A percentile compares a stretch with the other conserved stretches of the same genome.
phyloP scores from a whole-genome alignment of 441 rosid genomes.

The Pelargonium australe region DNA sequence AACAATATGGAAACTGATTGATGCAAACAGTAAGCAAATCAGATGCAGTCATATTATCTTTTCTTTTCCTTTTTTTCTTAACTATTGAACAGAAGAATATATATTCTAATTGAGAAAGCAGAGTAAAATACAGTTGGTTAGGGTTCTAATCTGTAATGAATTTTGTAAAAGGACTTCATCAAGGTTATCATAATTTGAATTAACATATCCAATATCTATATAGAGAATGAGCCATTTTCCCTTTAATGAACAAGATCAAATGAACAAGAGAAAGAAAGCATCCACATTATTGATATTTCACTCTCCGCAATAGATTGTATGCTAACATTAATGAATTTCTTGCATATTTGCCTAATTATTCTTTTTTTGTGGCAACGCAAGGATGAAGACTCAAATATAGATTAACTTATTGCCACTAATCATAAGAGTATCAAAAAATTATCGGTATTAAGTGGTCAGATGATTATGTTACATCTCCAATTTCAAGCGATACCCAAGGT shows the following conservation, averaged over 20 bases:
- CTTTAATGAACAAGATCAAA: no score
- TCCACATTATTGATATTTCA: not conserved
- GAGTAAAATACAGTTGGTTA: not conserved
- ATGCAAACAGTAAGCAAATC: not conserved
- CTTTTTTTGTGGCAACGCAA: not conserved
- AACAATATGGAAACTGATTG: not conserved
- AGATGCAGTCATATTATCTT: not conserved
- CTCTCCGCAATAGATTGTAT: not conserved
- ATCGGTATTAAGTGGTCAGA: not conserved
- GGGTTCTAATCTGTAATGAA: not conserved
- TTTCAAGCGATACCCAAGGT: not conserved
- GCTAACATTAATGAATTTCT: not conserved
- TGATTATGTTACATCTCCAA: not conserved
- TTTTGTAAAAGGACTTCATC: not conserved
- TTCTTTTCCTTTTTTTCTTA: not conserved
- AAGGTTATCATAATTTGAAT: not conserved
- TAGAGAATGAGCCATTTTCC: no score
- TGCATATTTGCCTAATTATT: no score
- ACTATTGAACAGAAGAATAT: not conserved
- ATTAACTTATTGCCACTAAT: not conserved
- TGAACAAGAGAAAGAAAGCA: no score
- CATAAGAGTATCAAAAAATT: not conserved
- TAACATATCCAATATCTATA: not conserved
- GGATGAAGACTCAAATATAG: not conserved
- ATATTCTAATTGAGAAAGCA: not conserved